Percentiles rank a stretch among this genome's conserved stretches.
These are phyloP conservation scores for Iodosphaeria phyllophila DNA, from an alignment of 2,329 filamentous ascomycete species.

Conservation along the genomic window DNA sequence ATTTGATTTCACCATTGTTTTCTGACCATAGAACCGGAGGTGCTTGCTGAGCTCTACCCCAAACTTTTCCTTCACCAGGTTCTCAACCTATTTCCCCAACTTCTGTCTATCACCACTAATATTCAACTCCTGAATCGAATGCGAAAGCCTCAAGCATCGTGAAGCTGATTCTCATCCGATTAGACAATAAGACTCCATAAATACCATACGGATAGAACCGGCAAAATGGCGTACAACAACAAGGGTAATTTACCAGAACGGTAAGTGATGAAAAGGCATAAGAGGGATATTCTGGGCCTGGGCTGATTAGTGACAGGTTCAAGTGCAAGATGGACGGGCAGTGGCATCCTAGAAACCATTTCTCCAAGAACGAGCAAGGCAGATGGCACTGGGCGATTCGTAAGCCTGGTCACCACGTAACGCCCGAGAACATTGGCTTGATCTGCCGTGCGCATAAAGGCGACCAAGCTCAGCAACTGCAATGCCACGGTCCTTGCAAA, in stretches of 20 bases:
- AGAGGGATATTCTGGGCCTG: too few relatives aligned
- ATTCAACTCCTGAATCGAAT: too few relatives aligned
- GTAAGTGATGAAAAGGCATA: neutral
- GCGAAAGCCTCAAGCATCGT: neutral
- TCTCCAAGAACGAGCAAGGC: slow-evolving; percentile 12
- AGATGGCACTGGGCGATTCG: slow-evolving; percentile 8
- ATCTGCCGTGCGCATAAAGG: slow-evolving; percentile 12
- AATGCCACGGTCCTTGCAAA: slow-evolving; percentile 16
- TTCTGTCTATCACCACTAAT: too few relatives aligned
- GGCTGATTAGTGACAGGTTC: slow-evolving; percentile 8
- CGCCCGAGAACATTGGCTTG: slow-evolving; percentile 8
- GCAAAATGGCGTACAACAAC: neutral
- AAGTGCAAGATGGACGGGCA: slow-evolving; percentile 12
- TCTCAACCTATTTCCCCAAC: too few relatives aligned
- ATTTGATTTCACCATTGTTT: too few relatives aligned
- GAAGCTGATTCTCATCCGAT: neutral
- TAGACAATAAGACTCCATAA: neutral
- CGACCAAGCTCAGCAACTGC: slow-evolving; percentile 4
- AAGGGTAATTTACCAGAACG: neutral
- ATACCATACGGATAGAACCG: neutral
- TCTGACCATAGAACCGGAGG: too few relatives aligned
- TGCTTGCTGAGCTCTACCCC: too few relatives aligned
- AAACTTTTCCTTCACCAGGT: too few relatives aligned
- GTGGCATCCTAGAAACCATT: slow-evolving; percentile 10
- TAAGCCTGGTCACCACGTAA: slow-evolving; percentile 2